A percentile compares a stretch with the other conserved stretches of the same genome.
These are phyloP conservation scores for Detonula confervacea DNA, from an alignment of 352 stramenopile genomes.

Conservation along the genomic window DNA sequence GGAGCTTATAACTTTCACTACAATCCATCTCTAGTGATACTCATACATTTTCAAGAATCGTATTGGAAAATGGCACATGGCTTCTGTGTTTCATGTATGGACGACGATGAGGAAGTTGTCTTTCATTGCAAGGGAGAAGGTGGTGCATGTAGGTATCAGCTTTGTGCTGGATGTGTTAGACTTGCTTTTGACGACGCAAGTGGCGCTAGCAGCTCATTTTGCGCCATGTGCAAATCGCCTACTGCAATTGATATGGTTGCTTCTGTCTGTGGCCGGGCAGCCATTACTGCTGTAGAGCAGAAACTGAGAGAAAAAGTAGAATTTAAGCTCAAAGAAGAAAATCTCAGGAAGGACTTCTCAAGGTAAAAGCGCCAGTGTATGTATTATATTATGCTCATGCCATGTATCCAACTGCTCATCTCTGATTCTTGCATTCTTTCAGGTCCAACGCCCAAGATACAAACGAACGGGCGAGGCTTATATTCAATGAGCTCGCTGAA, in stretches of 20 bases:
- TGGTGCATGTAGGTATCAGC: constrained; percentile 30
- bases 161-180: constrained; percentile 48
- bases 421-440: neutral
- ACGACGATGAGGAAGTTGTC: constrained; percentile 39
- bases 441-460: constrained; percentile 31
- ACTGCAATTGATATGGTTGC: constrained; percentile 46
- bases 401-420: too few relatives aligned
- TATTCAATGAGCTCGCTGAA: constrained; percentile 50
- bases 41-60: too few relatives aligned
- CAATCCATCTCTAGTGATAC: too few relatives aligned
- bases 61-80: neutral
- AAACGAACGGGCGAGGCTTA: constrained; percentile 24
- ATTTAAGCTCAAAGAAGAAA: constrained; percentile 37
- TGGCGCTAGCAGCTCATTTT: constrained; percentile 41
- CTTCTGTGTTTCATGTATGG: constrained; percentile 32
- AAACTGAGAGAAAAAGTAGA: constrained; percentile 48
- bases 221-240: constrained; percentile 33
- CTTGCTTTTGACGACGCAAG: constrained; percentile 46
- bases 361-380: constrained; percentile 20
- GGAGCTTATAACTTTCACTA: too few relatives aligned
- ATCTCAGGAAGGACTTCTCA: constrained; percentile 21
- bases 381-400: too few relatives aligned
- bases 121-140: constrained; percentile 40
- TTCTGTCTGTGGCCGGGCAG: constrained; percentile 45
- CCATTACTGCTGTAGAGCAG: constrained; percentile 50